Conservation (phyloP, 164 flowering plant species). For the Echeveria elegans region DNA sequence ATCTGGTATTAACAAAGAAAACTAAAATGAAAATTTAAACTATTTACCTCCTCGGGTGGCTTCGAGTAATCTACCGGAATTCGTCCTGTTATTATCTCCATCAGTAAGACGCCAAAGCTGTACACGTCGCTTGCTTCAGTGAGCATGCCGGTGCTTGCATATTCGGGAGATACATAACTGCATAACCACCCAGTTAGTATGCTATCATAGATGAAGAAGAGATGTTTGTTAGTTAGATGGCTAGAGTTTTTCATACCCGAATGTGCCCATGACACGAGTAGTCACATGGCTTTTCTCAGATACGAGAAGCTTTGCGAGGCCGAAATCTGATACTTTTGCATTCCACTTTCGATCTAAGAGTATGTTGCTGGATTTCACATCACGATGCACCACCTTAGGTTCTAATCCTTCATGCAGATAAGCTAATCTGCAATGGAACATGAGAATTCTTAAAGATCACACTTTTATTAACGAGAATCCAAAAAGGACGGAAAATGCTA, state of each 20-base stretch:
- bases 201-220: neutral
- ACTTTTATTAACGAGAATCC: neutral
- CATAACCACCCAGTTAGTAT: neutral
- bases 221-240: neutral
- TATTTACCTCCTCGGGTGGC: conserved; percentile 63
- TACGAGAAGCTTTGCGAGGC: conserved; percentile 78
- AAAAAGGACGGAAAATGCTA: neutral
- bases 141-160: conserved; percentile 95
- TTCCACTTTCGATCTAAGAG: conserved; percentile 77
- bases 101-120: conserved; percentile 81
- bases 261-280: conserved; percentile 91
- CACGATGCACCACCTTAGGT: conserved; percentile 95
- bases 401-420: conserved; percentile 92
- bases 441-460: neutral
- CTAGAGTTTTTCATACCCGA: conserved; percentile 43
- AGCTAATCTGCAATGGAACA: conserved; percentile 47
- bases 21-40: too few species aligned
- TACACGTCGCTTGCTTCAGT: conserved; percentile 82
- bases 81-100: conserved; percentile 87
- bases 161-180: conserved; percentile 56
- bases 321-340: conserved; percentile 83
- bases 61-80: conserved; percentile 75
- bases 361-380: conserved; percentile 88
- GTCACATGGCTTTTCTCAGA: conserved; percentile 79
- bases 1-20: too few species aligned